Evolutionary conservation across 805 yeast genomes (phyloP), one percentile per base, ranked within the genome.

Genomic region (Starmerella lactis-condensi): DNA sequence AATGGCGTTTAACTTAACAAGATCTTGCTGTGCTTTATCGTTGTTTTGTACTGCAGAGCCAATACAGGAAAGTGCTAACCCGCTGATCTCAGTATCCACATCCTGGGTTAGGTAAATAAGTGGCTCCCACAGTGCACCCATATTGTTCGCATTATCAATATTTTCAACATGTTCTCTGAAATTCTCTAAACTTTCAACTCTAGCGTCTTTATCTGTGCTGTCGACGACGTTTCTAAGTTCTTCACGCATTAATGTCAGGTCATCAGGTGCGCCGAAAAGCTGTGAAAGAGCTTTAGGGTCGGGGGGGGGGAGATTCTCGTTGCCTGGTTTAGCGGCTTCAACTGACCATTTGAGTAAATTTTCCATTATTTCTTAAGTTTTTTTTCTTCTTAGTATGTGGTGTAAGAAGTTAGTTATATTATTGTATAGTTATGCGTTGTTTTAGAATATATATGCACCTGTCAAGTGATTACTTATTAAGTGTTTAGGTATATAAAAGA

Each of bases 21-120:
- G 74, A 31, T 67, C 76, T 34, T 62, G 60, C 53, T 82, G 96
- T 4, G 82, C 60, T 35, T 64, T 67, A 3, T 69, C 70, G 51
- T 89, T 89, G 51, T 89, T 89, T 54, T 89, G 98, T 4, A 77
- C 91, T 0, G 96, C 93, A 0, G 85, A 76, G 2, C 92, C 94
- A 16, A 83, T 65, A 24, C 76, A 67, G 22, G 89, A 72, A 36
- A 77, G 69, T 1, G 83, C 75, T 33, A 60, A 58, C 6, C 64
- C 57, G 35, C 71, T 61, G 20, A 85, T 52, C 12, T 58, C 61
- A 2, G 52, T 45, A 3, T 57, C 58, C 2, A 58, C 56, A 5
- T 58, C 54, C 21, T 56, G 56, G 19, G 57, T 56, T 30, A 82
- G 56, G 31, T 65, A 64, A n/a, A 81, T 57, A 26, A 83, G 51